Evolutionary conservation across 805 yeast genomes (phyloP).

Genomic region (Teunomyces barrocoloradensis): DNA sequence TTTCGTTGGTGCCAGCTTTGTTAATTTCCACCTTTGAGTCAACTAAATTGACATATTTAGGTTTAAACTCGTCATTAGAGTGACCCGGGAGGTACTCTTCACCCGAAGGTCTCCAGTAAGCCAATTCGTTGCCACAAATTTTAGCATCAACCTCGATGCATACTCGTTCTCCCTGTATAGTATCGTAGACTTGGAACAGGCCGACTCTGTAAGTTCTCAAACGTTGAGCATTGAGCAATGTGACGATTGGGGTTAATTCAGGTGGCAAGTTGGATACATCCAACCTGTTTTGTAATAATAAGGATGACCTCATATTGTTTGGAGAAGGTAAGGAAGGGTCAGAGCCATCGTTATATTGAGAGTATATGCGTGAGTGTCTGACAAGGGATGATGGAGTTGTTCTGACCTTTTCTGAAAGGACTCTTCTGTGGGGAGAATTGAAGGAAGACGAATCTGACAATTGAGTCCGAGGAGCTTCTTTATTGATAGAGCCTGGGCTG

Average conservation of each 20-base stretch:
- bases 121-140: conserved; percentile 54
- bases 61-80: conserved; percentile 41
- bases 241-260: conserved; percentile 70
- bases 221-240: conserved; percentile 68
- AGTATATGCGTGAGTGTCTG: conserved; percentile 28
- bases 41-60: conserved; percentile 51
- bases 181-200: conserved; percentile 32
- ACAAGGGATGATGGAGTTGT: conserved; percentile 35
- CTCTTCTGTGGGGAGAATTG: conserved; percentile 11
- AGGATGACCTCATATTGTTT: conserved; percentile 7
- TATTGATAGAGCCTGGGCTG: neutral
- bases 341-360: conserved; percentile 6
- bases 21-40: conserved; percentile 33
- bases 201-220: conserved; percentile 63
- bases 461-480: neutral
- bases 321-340: conserved; percentile 3
- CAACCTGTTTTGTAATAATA: conserved; percentile 16
- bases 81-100: conserved; percentile 24
- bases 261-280: conserved; percentile 44
- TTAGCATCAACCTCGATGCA: conserved; percentile 38
- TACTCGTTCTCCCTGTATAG: conserved; percentile 18
- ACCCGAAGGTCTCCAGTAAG: conserved; percentile 43
- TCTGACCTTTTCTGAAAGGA: conserved; percentile 28
- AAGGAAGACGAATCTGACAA: neutral
- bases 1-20: conserved; percentile 13